phyloP scores from a whole-genome alignment of 1,284 basidiomycete genomes.

The Puccinia horiana region DNA sequence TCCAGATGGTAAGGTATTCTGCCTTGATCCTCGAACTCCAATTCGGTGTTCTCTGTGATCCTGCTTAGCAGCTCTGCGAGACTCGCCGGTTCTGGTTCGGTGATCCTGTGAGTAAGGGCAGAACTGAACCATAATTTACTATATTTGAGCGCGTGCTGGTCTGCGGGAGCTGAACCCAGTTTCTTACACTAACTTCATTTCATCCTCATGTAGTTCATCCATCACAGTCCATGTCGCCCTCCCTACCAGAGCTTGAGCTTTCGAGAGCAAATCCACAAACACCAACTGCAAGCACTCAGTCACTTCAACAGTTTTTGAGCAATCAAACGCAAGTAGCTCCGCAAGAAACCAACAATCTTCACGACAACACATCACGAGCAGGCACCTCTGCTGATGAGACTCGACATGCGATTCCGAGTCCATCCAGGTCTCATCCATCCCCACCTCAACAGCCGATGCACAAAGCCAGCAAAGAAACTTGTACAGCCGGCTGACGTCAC shows the following conservation, averaged over 20 bases:
- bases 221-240: slow-evolving; percentile 24
- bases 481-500: not conserved
- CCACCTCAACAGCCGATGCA: not conserved
- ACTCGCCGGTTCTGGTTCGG: too few relatives aligned
- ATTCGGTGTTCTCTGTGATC: too few relatives aligned
- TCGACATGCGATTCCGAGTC: not conserved
- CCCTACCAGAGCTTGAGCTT: not conserved
- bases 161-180: slow-evolving; percentile 13
- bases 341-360: not conserved
- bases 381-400: not conserved
- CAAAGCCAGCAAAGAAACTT: not conserved
- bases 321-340: not conserved
- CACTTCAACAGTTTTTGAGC: not conserved
- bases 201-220: slow-evolving; percentile 28
- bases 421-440: not conserved
- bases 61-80: too few relatives aligned
- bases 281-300: not conserved
- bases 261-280: not conserved
- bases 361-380: not conserved
- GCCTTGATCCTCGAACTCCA: too few relatives aligned
- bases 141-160: not conserved
- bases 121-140: too few relatives aligned
- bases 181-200: slow-evolving; percentile 41
- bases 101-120: too few relatives aligned
- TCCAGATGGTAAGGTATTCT: too few relatives aligned